Evolutionary conservation across 1,284 basidiomycete genomes (phyloP), one percentile per base, ranked within the genome.

Genomic region (Singerocomus inundabilis): DNA sequence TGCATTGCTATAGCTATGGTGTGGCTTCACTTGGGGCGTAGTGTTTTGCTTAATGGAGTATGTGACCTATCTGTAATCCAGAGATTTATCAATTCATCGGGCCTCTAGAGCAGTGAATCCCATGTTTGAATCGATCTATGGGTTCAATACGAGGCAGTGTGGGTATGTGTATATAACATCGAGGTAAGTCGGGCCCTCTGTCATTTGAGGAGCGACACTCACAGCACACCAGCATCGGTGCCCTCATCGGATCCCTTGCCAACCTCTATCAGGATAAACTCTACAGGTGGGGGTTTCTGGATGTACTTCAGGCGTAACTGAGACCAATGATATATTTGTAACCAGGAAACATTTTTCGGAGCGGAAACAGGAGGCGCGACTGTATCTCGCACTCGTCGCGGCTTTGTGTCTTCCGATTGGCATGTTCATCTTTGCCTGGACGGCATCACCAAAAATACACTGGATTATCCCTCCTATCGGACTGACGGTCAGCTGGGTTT

Each of bases 21-120:
- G 84, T 42, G 85, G 85, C 1, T 83, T 88, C 51, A 79, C 78
- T 1, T 93, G 89, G 90, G 90, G 90, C 0, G 78, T 93, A 10
- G 67, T 87, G 41, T 93, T 82, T 62, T 80, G 79, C 51, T 69
- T 89, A 52, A 72, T 91, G 28, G 81, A 83, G 76, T 86, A 55
- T 11, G 78, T 70, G 12, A 15, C n/a, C 40, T 6, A 24, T n/a
- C 25, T 24, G 5, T 21, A 11, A 6, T 18, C 29, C 5, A 16
- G 26, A 26, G 30, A 11, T 13, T 16, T 30, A 25, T 26, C 5
- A 29, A 42, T 37, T 34, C 33, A 52, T 26, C 4, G 15, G 3
- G 6, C 13, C 15, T 32, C 5, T 54, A 85, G 84, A 56, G 83
- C 86, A 0, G 73, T 89, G 21, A 70, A 77, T 1, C 80, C 78